Evolutionary conservation across 768 basidiomycete genomes (phyloP).

Genomic region (Tephrocybe sp.): DNA sequence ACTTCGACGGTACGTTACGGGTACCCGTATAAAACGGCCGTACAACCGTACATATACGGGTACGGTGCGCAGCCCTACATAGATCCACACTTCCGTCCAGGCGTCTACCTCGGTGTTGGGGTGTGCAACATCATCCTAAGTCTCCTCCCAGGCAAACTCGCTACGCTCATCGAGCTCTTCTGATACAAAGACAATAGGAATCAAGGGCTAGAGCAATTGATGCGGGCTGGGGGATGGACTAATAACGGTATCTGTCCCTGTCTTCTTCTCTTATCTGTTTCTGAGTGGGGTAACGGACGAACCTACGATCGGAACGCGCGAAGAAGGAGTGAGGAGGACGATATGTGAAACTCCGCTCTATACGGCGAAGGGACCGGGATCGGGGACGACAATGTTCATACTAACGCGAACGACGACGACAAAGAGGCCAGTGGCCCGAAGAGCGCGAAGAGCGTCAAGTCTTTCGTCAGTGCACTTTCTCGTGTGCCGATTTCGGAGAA

Average conservation of each 20-base stretch:
- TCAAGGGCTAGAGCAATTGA: conserved; percentile 56
- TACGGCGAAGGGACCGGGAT: conserved; percentile 15
- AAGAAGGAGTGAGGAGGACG: conserved; percentile 79
- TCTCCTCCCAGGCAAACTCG: conserved; percentile 78
- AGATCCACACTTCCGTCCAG: conserved; percentile 86
- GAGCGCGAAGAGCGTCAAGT: too few species aligned
- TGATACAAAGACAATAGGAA: conserved; percentile 86
- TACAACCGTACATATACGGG: too few species aligned
- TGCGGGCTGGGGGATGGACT: conserved; percentile 69
- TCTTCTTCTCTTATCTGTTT: too few species aligned
- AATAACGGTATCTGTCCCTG: conserved; percentile 11
- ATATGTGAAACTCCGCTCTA: conserved; percentile 63
- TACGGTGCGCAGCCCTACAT: too few species aligned
- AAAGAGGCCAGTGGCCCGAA: too few species aligned
- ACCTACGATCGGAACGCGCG: conserved; percentile 34
- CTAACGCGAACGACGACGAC: too few species aligned
- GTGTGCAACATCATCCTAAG: conserved; percentile 79
- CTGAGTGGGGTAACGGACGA: too few species aligned
- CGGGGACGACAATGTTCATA: too few species aligned
- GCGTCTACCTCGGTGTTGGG: conserved; percentile 90
- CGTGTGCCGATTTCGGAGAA: too few species aligned
- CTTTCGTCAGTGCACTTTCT: too few species aligned
- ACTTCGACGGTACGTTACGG: too few species aligned
- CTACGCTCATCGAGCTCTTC: conserved; percentile 82
- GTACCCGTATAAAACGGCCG: too few species aligned